phyloP scores from a whole-genome alignment of 139 green algal genomes.

The Tetratostichococcus sp. region DNA sequence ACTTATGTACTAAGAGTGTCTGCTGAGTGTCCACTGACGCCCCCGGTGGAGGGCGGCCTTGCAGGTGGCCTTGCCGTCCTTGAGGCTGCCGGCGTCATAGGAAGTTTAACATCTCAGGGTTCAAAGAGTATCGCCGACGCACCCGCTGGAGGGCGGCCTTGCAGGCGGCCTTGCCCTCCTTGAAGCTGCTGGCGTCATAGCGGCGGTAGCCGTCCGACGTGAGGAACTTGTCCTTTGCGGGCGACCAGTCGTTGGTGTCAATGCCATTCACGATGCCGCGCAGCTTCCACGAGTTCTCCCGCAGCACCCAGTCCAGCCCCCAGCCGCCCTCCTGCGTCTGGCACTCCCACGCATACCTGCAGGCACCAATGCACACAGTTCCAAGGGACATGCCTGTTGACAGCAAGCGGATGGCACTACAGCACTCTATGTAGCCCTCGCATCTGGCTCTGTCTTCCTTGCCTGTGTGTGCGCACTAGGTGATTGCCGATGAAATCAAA shows the following conservation, averaged over 20 bases:
- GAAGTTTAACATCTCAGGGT: too few relatives aligned
- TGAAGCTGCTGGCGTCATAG: conserved; percentile 55
- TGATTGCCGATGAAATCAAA: too few relatives aligned
- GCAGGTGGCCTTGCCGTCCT: conserved; percentile 73
- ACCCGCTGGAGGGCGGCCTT: conserved; percentile 78
- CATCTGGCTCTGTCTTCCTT: too few relatives aligned
- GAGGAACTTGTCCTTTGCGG: conserved; percentile 58
- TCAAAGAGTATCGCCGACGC: too few relatives aligned
- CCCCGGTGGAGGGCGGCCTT: conserved; percentile 75
- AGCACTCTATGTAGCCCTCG: too few relatives aligned
- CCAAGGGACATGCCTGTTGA: too few relatives aligned
- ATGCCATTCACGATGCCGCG: conserved; percentile 94
- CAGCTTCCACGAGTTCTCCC: conserved; percentile 87
- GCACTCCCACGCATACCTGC: conserved; percentile 94
- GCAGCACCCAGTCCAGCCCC: conserved; percentile 83
- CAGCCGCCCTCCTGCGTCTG: conserved; percentile 94
- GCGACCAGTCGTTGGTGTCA: conserved; percentile 82
- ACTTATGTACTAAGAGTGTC: too few relatives aligned
- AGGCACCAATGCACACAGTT: not conserved
- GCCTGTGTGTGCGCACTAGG: too few relatives aligned
- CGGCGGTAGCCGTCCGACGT: conserved; percentile 70
- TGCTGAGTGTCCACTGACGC: too few relatives aligned
- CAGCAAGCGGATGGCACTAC: too few relatives aligned
- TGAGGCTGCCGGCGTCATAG: conserved; percentile 51
- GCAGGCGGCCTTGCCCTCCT: conserved; percentile 76